Conservation (phyloP, 2,329 filamentous ascomycete genomes). For the Emmonsia crescens region DNA sequence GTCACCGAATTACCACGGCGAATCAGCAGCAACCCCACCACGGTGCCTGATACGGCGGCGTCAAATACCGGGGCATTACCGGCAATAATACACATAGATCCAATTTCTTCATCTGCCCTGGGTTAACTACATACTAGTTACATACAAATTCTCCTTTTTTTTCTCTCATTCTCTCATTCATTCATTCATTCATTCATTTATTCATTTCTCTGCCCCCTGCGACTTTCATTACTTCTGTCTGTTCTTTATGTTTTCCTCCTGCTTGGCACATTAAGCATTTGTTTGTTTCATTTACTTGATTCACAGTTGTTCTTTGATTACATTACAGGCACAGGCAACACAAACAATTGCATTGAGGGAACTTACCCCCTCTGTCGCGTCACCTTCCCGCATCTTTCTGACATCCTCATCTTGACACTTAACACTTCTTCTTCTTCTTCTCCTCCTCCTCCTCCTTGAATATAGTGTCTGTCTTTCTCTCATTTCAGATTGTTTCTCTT, state of each 20-base stretch:
- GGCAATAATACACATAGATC: not conserved
- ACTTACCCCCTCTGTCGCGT: not conserved
- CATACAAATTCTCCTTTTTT: not conserved
- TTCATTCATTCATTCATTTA: not conserved
- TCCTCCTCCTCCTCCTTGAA: not conserved
- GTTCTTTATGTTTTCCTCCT: not conserved
- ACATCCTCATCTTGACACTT: not conserved
- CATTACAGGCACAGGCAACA: too few relatives aligned
- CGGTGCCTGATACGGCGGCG: not conserved
- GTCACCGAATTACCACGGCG: not conserved
- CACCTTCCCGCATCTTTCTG: too few relatives aligned
- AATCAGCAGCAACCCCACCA: not conserved
- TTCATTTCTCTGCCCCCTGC: not conserved
- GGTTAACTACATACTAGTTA: too few relatives aligned
- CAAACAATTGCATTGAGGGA: not conserved
- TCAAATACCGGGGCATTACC: not conserved
- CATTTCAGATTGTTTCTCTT: not conserved
- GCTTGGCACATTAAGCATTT: not conserved
- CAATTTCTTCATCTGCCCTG: not conserved
- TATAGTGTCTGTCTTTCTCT: not conserved
- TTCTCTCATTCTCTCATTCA: not conserved
- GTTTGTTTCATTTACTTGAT: not conserved
- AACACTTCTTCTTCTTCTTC: not conserved
- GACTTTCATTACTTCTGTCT: not conserved
- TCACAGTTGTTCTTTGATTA: not conserved